Evolutionary conservation across 2,329 filamentous ascomycete genomes (phyloP), one percentile per base, ranked within the genome.

Genomic region (Colletotrichum trifolii): DNA sequence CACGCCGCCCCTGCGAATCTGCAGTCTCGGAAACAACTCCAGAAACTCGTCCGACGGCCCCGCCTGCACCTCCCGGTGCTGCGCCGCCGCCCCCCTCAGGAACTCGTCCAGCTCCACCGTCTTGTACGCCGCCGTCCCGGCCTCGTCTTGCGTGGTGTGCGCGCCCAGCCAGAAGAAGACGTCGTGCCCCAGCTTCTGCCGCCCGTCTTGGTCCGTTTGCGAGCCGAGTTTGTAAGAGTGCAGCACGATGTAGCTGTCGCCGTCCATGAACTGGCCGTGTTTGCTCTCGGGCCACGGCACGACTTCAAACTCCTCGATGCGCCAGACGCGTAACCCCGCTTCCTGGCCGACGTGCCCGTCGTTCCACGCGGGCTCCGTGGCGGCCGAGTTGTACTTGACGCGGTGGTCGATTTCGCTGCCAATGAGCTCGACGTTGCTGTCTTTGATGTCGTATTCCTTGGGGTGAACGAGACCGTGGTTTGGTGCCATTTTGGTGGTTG

Each of bases 31-130:
- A 76, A 91, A 91, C 2, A 91, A 75, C 2, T 79, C 77, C 15
- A 89, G 71, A 69, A 91, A 91, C 53, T 83, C 85, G 17, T 85
- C 82, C 2, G 87, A 89, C 2, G 85, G 85, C 38, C 82, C 78
- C 6, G 78, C 74, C 75, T 91, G 88, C 2, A 88, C 77, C 76
- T 91, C 89, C 48, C 89, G 85, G 72, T 91, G 85, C 77, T 91
- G 89, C 2, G 82, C 86, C 1, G 89, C 89, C 0, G 81, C 77
- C 2, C 89, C 88, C 45, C 82, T 78, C 54, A 91, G 74, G 71
- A 89, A 90, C 75, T 91, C 88, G 70, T 91, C 89, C 13, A 91
- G 79, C 75, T 91, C 89, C 33, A 90, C 88, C 0, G 89, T 89
- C 79, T 91, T 91, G 78, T 91, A 90, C 2, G 89, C 89, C 0